Evolutionary conservation across 2,329 filamentous ascomycete species (phyloP).

Genomic region (Grosmannia huntii): DNA sequence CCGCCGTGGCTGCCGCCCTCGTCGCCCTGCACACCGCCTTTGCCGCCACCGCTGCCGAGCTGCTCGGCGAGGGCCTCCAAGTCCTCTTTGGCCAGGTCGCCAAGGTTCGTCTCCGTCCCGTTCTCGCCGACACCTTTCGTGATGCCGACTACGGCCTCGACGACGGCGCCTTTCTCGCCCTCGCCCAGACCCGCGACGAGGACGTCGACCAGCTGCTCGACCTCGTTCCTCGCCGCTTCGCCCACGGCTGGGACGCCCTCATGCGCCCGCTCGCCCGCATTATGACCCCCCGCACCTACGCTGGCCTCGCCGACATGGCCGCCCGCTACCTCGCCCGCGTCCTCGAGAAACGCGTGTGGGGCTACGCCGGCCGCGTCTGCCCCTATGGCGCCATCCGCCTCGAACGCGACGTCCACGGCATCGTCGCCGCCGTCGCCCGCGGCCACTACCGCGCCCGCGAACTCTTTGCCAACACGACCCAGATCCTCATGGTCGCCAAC

Average conservation of each 20-base stretch:
- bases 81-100: conserved; percentile 82
- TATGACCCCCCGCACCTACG: conserved; percentile 65
- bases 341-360: conserved; percentile 79
- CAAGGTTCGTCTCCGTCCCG: conserved; percentile 69
- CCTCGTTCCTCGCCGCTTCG: conserved; percentile 66
- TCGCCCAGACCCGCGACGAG: conserved; percentile 38
- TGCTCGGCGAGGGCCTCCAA: conserved; percentile 71
- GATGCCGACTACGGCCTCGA: conserved; percentile 74
- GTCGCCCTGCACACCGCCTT: conserved; percentile 60
- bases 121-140: conserved; percentile 79
- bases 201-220: conserved; percentile 40
- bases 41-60: conserved; percentile 62
- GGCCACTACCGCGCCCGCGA: conserved; percentile 71
- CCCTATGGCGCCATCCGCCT: conserved; percentile 69
- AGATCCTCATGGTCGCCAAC: conserved; percentile 77
- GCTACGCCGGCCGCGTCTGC: conserved; percentile 65
- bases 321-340: conserved; percentile 62
- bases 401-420: conserved; percentile 69
- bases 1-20: conserved; percentile 55
- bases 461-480: conserved; percentile 59
- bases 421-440: conserved; percentile 54
- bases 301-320: conserved; percentile 61
- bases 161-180: conserved; percentile 46
- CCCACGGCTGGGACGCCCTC: conserved; percentile 72
- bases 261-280: conserved; percentile 76